Conservation (phyloP, 2,329 filamentous ascomycete genomes). For the Paracorniculantispora psalliotae region DNA sequence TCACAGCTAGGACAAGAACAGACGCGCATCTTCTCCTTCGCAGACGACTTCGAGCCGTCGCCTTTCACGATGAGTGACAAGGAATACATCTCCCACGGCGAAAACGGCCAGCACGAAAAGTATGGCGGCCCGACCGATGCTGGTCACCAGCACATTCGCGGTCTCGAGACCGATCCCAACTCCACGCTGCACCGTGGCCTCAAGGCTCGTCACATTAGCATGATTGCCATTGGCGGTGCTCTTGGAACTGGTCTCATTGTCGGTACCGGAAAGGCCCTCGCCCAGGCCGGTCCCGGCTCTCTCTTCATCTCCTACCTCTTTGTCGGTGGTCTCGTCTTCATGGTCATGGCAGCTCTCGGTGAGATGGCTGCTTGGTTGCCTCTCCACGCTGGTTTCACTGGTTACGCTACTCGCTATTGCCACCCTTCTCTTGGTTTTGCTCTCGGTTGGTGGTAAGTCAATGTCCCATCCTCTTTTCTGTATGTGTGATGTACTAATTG, state of each 20-base stretch:
- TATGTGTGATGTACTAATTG: constrained; percentile 14
- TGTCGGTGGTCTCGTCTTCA: constrained; percentile 67
- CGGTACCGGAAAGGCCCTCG: constrained; percentile 54
- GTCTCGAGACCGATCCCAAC: constrained; percentile 44
- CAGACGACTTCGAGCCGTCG: not conserved
- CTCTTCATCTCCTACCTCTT: constrained; percentile 68
- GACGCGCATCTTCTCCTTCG: too few relatives aligned
- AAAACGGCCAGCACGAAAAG: constrained; percentile 7
- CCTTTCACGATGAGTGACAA: constrained; percentile 13
- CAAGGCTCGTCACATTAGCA: constrained; percentile 51
- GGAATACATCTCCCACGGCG: not conserved
- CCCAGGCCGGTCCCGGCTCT: constrained; percentile 54
- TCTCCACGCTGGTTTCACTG: constrained; percentile 72
- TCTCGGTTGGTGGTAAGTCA: constrained; percentile 62
- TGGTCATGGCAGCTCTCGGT: constrained; percentile 76
- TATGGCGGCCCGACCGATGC: constrained; percentile 17
- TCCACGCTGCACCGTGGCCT: constrained; percentile 48
- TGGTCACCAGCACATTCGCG: constrained; percentile 35
- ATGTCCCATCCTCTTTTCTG: not conserved
- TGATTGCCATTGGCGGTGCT: constrained; percentile 68
- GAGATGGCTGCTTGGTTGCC: constrained; percentile 85
- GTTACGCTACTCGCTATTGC: constrained; percentile 73
- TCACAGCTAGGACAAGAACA: too few relatives aligned
- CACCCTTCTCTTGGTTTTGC: constrained; percentile 78
- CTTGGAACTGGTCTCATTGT: constrained; percentile 72